A percentile compares a stretch with the other conserved stretches of the same genome.
These are phyloP conservation scores for Hyphochytrium catenoides DNA, from an alignment of 352 stramenopile genomes.

Conservation along the genomic window DNA sequence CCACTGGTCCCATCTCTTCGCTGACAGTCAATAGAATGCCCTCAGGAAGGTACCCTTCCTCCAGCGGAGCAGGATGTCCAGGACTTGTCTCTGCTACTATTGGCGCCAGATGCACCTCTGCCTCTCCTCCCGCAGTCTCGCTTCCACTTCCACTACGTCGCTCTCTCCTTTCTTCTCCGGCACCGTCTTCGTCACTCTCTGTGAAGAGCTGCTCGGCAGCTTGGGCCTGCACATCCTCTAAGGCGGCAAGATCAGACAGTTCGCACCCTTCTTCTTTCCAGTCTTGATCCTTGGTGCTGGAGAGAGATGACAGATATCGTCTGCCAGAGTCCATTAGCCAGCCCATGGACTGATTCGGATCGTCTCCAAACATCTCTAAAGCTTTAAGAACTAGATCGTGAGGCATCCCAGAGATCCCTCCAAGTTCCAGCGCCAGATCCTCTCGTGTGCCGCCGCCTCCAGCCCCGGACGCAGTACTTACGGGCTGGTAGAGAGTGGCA, in stretches of 20 bases:
- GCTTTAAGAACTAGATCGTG: slow-evolving; percentile 27
- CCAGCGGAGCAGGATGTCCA: slow-evolving; percentile 29
- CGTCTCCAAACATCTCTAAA: slow-evolving; percentile 39
- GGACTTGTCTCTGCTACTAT: slow-evolving; percentile 6
- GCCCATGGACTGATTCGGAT: slow-evolving; percentile 57
- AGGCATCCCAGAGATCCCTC: slow-evolving; percentile 45
- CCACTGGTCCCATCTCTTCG: slow-evolving; percentile 30
- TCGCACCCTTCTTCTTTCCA: too few relatives aligned
- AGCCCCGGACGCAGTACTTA: neutral
- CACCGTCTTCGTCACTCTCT: slow-evolving; percentile 16
- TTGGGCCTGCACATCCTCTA: slow-evolving; percentile 22
- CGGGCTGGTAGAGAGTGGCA: neutral
- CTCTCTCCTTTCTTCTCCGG: slow-evolving; percentile 32
- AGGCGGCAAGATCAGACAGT: too few relatives aligned
- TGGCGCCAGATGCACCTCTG: neutral
- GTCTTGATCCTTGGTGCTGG: too few relatives aligned
- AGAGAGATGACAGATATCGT: too few relatives aligned
- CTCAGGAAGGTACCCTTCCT: slow-evolving; percentile 33
- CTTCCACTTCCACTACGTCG: slow-evolving; percentile 37
- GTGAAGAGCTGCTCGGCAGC: slow-evolving; percentile 22
- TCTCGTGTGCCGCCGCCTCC: slow-evolving; percentile 12
- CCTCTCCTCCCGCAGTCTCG: slow-evolving; percentile 2
- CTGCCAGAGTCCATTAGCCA: slow-evolving; percentile 57
- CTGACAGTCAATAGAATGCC: slow-evolving; percentile 53
- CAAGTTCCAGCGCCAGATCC: slow-evolving; percentile 33